Conservation (phyloP, 2,329 filamentous ascomycete genomes). For the Aspergillus udagawae region DNA sequence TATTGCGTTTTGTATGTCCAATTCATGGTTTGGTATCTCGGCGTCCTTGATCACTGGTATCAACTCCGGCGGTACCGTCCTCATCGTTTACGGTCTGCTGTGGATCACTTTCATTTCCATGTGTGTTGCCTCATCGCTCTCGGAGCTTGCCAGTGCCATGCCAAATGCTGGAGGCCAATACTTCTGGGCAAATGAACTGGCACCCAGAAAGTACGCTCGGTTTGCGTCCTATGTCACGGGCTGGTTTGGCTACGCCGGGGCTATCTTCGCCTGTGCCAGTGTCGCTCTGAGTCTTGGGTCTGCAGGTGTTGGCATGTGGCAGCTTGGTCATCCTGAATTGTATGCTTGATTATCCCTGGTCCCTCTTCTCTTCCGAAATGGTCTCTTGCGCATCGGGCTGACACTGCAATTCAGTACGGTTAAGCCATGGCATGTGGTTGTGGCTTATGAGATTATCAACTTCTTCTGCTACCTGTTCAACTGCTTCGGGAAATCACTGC, state of each 20-base stretch:
- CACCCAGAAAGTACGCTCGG: slow-evolving; percentile 42
- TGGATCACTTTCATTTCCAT: slow-evolving; percentile 44
- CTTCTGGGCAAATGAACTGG: slow-evolving; percentile 49
- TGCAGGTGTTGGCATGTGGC: slow-evolving; percentile 50
- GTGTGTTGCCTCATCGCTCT: slow-evolving; percentile 44
- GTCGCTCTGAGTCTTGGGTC: slow-evolving; percentile 48
- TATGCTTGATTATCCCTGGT: slow-evolving; percentile 26
- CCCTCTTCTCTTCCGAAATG: not conserved
- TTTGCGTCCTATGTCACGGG: slow-evolving; percentile 48
- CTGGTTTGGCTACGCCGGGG: slow-evolving; percentile 51
- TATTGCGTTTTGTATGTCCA: slow-evolving; percentile 49
- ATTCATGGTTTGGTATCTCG: slow-evolving; percentile 50
- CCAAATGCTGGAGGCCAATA: slow-evolving; percentile 52
- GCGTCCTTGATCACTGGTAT: slow-evolving; percentile 48
- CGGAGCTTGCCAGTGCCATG: slow-evolving; percentile 46
- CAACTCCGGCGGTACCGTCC: slow-evolving; percentile 46
- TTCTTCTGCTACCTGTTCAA: slow-evolving; percentile 48
- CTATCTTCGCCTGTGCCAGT: slow-evolving; percentile 52
- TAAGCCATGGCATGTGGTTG: slow-evolving; percentile 35
- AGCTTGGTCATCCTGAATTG: slow-evolving; percentile 50
- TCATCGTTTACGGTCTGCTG: slow-evolving; percentile 49
- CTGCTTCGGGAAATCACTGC: slow-evolving; percentile 35
- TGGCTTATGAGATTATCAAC: slow-evolving; percentile 47
- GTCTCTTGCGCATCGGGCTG: not conserved
- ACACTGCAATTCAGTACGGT: slow-evolving; percentile 18